Evolutionary conservation across 495 filamentous ascomycete genomes (phyloP).

Genomic region (Hypoxylon lienhwacheense): DNA sequence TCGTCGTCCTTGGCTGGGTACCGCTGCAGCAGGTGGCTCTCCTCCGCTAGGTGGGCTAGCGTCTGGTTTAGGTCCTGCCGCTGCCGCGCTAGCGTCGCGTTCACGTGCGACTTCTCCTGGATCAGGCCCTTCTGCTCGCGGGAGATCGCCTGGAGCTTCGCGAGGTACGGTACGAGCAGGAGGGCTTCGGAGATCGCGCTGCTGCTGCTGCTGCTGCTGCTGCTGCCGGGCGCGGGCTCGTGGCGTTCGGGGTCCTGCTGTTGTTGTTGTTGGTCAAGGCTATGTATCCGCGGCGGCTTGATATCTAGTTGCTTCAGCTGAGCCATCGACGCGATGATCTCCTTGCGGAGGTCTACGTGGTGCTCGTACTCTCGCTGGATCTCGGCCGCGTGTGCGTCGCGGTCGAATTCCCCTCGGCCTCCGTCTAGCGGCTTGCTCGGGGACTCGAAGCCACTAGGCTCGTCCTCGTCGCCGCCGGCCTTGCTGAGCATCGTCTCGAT

Average conservation of each 20-base stretch:
- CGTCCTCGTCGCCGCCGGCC: slow-evolving; percentile 49
- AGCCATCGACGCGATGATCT: slow-evolving; percentile 41
- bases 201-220: not conserved
- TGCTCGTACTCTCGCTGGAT: slow-evolving; percentile 55
- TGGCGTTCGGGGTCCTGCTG: slow-evolving; percentile 32
- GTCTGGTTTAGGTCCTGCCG: slow-evolving; percentile 58
- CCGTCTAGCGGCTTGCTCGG: slow-evolving; percentile 43
- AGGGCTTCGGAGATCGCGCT: slow-evolving; percentile 40
- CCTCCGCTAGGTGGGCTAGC: slow-evolving; percentile 64
- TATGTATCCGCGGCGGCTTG: slow-evolving; percentile 2
- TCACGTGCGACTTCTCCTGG: slow-evolving; percentile 65
- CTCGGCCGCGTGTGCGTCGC: slow-evolving; percentile 42
- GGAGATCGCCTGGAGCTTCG: slow-evolving; percentile 56
- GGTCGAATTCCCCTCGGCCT: slow-evolving; percentile 50
- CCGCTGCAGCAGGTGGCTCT: slow-evolving; percentile 68
- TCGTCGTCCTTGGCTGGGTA: slow-evolving; percentile 53
- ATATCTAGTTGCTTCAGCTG: slow-evolving; percentile 30
- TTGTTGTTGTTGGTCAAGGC: not conserved
- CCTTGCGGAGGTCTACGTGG: slow-evolving; percentile 50
- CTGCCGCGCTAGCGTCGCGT: slow-evolving; percentile 59
- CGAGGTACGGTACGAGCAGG: slow-evolving; percentile 58
- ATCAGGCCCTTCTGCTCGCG: slow-evolving; percentile 64
- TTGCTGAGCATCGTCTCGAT: slow-evolving; percentile 67
- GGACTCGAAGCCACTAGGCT: slow-evolving; percentile 45
- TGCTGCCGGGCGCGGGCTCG: slow-evolving; percentile 29